A percentile compares a stretch with the other conserved stretches of the same genome.
Evolutionary conservation across 2,329 filamentous ascomycete genomes (phyloP).

Genomic region (Stemphylium lycopersici): DNA sequence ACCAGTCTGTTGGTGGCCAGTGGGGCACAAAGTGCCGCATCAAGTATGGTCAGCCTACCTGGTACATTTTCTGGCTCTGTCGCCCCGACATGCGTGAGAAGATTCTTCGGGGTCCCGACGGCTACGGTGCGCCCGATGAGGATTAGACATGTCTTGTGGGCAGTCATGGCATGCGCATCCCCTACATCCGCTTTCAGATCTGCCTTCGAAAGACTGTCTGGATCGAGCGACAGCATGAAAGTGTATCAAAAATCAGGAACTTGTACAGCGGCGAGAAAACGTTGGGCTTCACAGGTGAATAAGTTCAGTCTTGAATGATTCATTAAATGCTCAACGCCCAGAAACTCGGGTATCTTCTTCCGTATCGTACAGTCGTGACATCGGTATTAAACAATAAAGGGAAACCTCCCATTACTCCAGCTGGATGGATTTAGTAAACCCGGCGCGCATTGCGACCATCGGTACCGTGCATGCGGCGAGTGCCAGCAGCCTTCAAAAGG

Average conservation of each 20-base stretch:
- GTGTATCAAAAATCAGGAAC: background rate
- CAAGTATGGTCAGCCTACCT: conserved; percentile 34
- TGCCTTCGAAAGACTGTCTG: background rate
- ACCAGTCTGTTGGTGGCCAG: conserved; percentile 13
- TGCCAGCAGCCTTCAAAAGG: conserved; percentile 67
- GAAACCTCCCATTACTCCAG: background rate
- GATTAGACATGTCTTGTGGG: too few relatives aligned
- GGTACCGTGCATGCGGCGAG: conserved; percentile 74
- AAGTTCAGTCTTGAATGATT: background rate
- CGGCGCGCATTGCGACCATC: conserved; percentile 65
- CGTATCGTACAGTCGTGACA: conserved; percentile 20
- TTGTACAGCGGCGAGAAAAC: background rate
- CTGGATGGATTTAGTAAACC: conserved; percentile 27
- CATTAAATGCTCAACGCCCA: conserved; percentile 16
- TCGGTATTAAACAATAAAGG: conserved; percentile 2
- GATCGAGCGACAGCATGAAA: background rate
- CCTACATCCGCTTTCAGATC: too few relatives aligned
- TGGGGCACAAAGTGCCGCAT: conserved; percentile 36
- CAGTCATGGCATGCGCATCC: too few relatives aligned
- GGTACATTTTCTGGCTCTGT: conserved; percentile 38
- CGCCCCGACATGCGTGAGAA: conserved; percentile 25
- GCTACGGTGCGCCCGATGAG: conserved; percentile 1
- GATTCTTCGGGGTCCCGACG: conserved; percentile 15
- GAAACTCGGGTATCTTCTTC: conserved; percentile 22
- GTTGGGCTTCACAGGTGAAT: background rate